Percentiles rank a stretch among this genome's conserved stretches.
phyloP scores from a whole-genome alignment of 305 asterid species.

The Solanum hybrid region DNA sequence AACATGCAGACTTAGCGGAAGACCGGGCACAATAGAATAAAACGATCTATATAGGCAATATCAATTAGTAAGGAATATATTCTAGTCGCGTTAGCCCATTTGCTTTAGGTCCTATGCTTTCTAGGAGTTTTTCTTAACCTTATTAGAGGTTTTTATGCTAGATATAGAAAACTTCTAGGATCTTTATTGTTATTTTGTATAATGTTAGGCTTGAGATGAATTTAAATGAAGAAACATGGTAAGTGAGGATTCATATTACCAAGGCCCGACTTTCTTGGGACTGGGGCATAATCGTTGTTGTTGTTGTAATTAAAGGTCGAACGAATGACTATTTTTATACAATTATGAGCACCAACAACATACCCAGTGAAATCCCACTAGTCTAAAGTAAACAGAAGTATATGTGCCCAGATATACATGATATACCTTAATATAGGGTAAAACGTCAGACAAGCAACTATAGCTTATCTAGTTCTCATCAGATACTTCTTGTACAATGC shows the following conservation, averaged over 20 bases:
- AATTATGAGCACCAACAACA: background rate
- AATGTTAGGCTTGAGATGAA: background rate
- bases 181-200: background rate
- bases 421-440: background rate
- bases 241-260: background rate
- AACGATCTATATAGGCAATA: background rate
- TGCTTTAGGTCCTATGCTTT: background rate
- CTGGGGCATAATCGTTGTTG: background rate
- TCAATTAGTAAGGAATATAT: background rate
- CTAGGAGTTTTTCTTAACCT: background rate
- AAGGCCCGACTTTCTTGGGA: background rate
- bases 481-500: background rate
- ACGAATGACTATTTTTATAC: background rate
- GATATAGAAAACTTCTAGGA: background rate
- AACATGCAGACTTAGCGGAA: background rate
- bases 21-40: background rate
- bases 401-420: background rate
- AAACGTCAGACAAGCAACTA: background rate
- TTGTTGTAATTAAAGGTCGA: background rate
- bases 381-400: background rate
- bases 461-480: background rate
- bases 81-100: background rate
- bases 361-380: background rate
- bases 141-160: background rate
- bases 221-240: background rate